Conservation (phyloP, 768 basidiomycete genomes). For the Grammothele lineata region DNA sequence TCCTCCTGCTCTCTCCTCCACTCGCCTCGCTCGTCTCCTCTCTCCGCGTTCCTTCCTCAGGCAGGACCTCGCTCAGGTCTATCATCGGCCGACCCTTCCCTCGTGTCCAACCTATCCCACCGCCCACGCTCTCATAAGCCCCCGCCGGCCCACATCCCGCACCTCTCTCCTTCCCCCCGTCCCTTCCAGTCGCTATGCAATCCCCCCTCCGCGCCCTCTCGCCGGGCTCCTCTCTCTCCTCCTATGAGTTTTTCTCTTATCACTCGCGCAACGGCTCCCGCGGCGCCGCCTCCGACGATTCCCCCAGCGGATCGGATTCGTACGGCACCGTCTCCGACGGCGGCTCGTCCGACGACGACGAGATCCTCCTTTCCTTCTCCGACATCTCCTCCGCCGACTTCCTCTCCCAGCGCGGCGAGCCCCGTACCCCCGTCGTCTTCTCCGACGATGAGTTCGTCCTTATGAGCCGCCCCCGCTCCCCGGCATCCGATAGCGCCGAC, state of each 20-base stretch:
- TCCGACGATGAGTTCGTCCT: conserved; percentile 53
- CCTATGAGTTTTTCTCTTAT: conserved; percentile 30
- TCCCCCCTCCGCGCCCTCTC: conserved; percentile 21
- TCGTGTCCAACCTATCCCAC: conserved; percentile 10
- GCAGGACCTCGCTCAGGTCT: conserved; percentile 2
- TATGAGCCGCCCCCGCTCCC: conserved; percentile 33
- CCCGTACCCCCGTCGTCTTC: conserved; percentile 25
- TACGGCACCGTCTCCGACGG: conserved; percentile 23
- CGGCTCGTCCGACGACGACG: conserved; percentile 43
- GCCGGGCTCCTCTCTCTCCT: conserved; percentile 22
- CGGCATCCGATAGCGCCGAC: conserved; percentile 3
- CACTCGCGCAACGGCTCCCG: conserved; percentile 9
- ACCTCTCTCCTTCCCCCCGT: conserved; percentile 12
- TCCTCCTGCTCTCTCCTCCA: neutral
- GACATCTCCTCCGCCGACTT: conserved; percentile 31
- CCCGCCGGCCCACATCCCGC: conserved; percentile 12
- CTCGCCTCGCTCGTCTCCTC: conserved; percentile 2
- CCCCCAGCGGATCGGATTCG: conserved; percentile 15
- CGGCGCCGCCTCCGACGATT: conserved; percentile 10
- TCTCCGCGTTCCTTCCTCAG: neutral
- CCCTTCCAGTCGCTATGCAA: conserved; percentile 9
- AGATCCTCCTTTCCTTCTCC: conserved; percentile 46
- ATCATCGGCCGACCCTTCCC: neutral
- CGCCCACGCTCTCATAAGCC: conserved; percentile 3
- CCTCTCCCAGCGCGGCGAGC: conserved; percentile 14